These are phyloP conservation scores for Caloboletus firmus DNA, from an alignment of 1,284 basidiomycete species.

Conservation along the genomic window DNA sequence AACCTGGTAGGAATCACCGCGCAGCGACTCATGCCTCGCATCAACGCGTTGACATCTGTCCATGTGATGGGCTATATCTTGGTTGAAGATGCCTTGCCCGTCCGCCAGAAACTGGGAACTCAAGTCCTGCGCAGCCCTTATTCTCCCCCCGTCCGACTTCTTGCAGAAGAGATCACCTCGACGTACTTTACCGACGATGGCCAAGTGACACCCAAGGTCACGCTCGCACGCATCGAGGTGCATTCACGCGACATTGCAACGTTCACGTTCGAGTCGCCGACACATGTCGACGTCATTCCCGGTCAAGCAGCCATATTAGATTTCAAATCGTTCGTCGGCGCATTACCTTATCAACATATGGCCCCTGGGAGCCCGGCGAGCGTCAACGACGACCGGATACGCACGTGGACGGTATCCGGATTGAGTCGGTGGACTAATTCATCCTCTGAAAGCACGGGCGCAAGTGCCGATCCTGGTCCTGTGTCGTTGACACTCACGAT, in stretches of 20 bases:
- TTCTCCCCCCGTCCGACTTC: slow-evolving; percentile 55
- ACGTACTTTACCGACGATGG: slow-evolving; percentile 29
- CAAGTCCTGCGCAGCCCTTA: slow-evolving; percentile 48
- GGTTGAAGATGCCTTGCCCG: slow-evolving; percentile 55
- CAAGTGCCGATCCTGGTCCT: not conserved
- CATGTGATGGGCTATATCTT: slow-evolving; percentile 52
- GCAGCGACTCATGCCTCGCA: slow-evolving; percentile 54
- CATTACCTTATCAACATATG: slow-evolving; percentile 53
- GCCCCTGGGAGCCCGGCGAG: slow-evolving; percentile 43
- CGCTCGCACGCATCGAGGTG: slow-evolving; percentile 40
- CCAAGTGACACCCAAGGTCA: slow-evolving; percentile 30
- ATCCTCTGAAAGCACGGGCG: not conserved
- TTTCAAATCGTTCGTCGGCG: slow-evolving; percentile 50
- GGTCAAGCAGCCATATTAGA: slow-evolving; percentile 60
- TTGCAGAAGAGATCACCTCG: slow-evolving; percentile 47
- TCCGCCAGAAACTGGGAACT: slow-evolving; percentile 44
- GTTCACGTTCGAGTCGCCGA: slow-evolving; percentile 49
- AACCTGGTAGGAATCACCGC: slow-evolving; percentile 52
- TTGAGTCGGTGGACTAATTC: slow-evolving; percentile 19
- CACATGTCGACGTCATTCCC: slow-evolving; percentile 41
- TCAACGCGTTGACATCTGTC: slow-evolving; percentile 51
- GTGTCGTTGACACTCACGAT: slow-evolving; percentile 23
- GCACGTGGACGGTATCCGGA: slow-evolving; percentile 63
- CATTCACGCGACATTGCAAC: slow-evolving; percentile 53
- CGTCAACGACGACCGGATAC: slow-evolving; percentile 62